phyloP scores from a whole-genome alignment of 768 basidiomycete species.

The Pleurotus cornucopiae region DNA sequence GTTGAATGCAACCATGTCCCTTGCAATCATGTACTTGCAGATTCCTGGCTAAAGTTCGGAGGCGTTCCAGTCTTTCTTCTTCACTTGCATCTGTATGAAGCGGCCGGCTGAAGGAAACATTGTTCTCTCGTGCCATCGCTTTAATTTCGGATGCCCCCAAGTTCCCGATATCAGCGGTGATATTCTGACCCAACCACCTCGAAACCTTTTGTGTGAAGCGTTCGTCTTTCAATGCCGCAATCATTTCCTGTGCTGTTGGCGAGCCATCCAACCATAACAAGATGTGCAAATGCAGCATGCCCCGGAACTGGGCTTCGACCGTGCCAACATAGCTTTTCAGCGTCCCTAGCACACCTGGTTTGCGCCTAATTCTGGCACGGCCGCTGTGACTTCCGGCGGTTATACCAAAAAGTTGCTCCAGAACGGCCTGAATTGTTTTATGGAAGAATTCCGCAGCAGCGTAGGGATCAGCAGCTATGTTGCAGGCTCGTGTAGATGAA shows the following conservation, averaged over 20 bases:
- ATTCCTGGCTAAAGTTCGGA: not conserved
- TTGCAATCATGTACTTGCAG: not conserved
- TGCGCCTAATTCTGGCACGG: constrained; percentile 5
- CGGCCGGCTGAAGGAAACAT: constrained; percentile 11
- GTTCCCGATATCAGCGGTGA: constrained; percentile 25
- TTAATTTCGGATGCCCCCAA: constrained; percentile 11
- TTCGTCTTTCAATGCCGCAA: constrained; percentile 14
- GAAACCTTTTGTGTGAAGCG: constrained; percentile 22
- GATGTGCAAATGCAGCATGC: constrained; percentile 36
- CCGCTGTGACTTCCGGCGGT: not conserved
- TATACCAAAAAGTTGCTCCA: constrained; percentile 30
- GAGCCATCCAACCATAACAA: constrained; percentile 30
- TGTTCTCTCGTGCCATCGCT: too few relatives aligned
- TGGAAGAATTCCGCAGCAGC: constrained; percentile 39
- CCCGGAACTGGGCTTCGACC: constrained; percentile 37
- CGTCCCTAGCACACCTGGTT: constrained; percentile 25
- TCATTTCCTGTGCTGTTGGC: constrained; percentile 19
- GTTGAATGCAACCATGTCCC: not conserved
- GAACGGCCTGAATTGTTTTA: constrained; percentile 23
- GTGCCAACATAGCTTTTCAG: constrained; percentile 18
- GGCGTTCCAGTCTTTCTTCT: not conserved
- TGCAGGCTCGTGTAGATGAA: constrained; percentile 12
- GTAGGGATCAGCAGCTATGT: constrained; percentile 34
- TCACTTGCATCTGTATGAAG: constrained; percentile 22
- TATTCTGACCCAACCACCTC: constrained; percentile 23